These are phyloP conservation scores for Psilocybe cyanescens DNA, from an alignment of 768 basidiomycete genomes.

Conservation along the genomic window DNA sequence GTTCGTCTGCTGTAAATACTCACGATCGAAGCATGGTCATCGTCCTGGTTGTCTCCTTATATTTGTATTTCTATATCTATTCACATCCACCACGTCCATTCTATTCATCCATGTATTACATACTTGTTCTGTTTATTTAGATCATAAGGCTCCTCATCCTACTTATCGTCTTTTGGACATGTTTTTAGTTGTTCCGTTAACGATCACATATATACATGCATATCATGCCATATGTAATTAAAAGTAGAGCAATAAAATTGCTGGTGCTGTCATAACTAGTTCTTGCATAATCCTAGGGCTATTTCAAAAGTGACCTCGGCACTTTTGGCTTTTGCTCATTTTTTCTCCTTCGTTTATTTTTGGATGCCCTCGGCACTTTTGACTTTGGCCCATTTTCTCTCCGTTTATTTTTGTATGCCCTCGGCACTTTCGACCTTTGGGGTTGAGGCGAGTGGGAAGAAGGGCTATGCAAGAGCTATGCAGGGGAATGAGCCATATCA, in stretches of 20 bases:
- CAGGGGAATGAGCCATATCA: too few relatives aligned
- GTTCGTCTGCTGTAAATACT: background rate
- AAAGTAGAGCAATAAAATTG: constrained; percentile 12
- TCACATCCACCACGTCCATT: background rate
- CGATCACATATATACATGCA: background rate
- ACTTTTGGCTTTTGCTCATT: too few relatives aligned
- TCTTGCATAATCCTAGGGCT: background rate
- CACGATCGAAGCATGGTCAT: background rate
- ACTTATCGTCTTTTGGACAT: background rate
- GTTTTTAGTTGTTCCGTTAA: background rate
- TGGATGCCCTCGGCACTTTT: too few relatives aligned
- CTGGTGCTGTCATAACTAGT: background rate
- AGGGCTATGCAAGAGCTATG: too few relatives aligned
- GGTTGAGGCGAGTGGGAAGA: too few relatives aligned
- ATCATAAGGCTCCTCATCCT: background rate
- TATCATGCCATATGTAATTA: background rate
- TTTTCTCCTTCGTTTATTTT: too few relatives aligned
- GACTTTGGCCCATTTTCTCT: too few relatives aligned
- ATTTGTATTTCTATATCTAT: constrained; percentile 9
- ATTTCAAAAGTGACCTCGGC: too few relatives aligned
- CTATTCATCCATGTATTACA: background rate
- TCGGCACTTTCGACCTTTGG: too few relatives aligned
- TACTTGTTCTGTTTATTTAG: background rate
- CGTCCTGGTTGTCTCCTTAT: background rate
- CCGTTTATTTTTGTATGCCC: too few relatives aligned